phyloP scores from a whole-genome alignment of 2,329 filamentous ascomycete genomes.

The Arthrocladium fulminans region DNA sequence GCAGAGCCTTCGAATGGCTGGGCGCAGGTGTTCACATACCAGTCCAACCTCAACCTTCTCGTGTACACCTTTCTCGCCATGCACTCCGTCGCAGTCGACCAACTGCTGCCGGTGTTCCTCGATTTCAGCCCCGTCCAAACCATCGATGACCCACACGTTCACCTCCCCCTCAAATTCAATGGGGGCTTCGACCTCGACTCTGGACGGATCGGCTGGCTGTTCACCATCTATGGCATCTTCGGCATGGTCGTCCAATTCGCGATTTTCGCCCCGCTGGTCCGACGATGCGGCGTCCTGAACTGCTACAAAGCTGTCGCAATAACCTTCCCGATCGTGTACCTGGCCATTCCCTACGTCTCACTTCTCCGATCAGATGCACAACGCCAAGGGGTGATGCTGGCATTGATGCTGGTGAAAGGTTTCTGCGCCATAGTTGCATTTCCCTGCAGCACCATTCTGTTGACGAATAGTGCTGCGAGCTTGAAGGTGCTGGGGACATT shows the following conservation, averaged over 20 bases:
- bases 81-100: slow-evolving; percentile 77
- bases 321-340: slow-evolving; percentile 64
- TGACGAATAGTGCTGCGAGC: slow-evolving; percentile 76
- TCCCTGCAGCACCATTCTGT: slow-evolving; percentile 77
- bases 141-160: slow-evolving; percentile 45
- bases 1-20: slow-evolving; percentile 33
- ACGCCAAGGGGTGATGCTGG: slow-evolving; percentile 54
- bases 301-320: slow-evolving; percentile 62
- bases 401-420: slow-evolving; percentile 64
- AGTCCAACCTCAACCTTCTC: slow-evolving; percentile 65
- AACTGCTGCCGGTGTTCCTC: slow-evolving; percentile 79
- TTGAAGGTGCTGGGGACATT: slow-evolving; percentile 73
- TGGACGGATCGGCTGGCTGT: slow-evolving; percentile 71
- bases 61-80: slow-evolving; percentile 74
- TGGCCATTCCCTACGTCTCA: slow-evolving; percentile 72
- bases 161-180: slow-evolving; percentile 69
- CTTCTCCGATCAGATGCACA: slow-evolving; percentile 44
- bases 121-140: slow-evolving; percentile 56
- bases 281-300: slow-evolving; percentile 61
- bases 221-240: slow-evolving; percentile 70
- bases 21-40: slow-evolving; percentile 60
- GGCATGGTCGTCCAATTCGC: slow-evolving; percentile 80
- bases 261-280: slow-evolving; percentile 68
- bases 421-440: slow-evolving; percentile 74
- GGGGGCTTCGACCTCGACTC: slow-evolving; percentile 70